phyloP scores from a whole-genome alignment of 768 basidiomycete species.

The Suillus alpinus region DNA sequence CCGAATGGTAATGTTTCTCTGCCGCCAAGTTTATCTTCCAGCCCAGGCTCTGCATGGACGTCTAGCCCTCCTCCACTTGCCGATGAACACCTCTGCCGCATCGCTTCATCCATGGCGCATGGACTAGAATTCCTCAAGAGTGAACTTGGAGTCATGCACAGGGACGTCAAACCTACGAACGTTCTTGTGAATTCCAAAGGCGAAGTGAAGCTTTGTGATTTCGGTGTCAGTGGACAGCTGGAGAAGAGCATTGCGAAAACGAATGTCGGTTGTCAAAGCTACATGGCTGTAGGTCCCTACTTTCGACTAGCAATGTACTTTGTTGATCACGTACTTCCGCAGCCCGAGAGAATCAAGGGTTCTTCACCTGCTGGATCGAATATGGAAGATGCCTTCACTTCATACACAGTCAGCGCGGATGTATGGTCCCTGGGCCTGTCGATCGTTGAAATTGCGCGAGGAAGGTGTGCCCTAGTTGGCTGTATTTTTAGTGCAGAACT shows the following conservation, averaged over 20 bases:
- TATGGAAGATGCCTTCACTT: constrained; percentile 30
- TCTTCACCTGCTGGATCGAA: constrained; percentile 53
- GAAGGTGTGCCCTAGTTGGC: constrained; percentile 35
- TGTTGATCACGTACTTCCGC: constrained; percentile 8
- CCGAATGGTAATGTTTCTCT: constrained; percentile 36
- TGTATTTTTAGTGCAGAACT: background rate
- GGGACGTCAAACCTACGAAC: constrained; percentile 92
- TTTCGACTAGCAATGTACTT: background rate
- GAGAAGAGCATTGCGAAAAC: constrained; percentile 97
- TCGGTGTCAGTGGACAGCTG: constrained; percentile 97
- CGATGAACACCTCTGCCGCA: constrained; percentile 80
- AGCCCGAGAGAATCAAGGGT: constrained; percentile 96
- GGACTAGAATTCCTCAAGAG: constrained; percentile 97
- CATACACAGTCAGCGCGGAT: constrained; percentile 95
- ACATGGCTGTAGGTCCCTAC: constrained; percentile 82
- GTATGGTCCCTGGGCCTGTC: constrained; percentile 96
- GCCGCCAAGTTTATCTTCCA: constrained; percentile 30
- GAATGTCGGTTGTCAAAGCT: constrained; percentile 97
- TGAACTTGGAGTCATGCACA: constrained; percentile 82
- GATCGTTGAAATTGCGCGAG: constrained; percentile 90
- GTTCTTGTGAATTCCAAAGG: constrained; percentile 88
- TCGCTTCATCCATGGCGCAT: constrained; percentile 78
- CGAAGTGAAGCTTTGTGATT: constrained; percentile 93
- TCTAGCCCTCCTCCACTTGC: constrained; percentile 41
- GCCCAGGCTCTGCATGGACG: constrained; percentile 33